phyloP scores from a whole-genome alignment of 163 green algal species.

The Chlamydomonas reinhardtii region DNA sequence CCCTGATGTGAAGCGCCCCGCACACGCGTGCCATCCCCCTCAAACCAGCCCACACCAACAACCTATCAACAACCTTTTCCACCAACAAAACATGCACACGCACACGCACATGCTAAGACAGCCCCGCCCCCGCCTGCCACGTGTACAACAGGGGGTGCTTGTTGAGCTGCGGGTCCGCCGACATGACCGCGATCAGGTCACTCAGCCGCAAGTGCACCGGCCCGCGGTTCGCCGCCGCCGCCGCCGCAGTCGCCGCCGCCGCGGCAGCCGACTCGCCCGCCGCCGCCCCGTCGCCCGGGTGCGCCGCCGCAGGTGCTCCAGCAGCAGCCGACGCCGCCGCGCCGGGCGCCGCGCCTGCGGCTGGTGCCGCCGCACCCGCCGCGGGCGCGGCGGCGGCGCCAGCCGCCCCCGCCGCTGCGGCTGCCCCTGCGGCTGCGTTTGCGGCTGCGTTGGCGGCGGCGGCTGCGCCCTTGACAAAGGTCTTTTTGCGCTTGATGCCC shows the following conservation, averaged over 20 bases:
- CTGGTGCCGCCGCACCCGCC: background rate
- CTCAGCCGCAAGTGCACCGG: conserved; percentile 4
- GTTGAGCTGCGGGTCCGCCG: conserved; percentile 5
- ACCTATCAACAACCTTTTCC: too few species aligned
- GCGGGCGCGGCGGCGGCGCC: background rate
- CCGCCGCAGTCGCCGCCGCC: background rate
- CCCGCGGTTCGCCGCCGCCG: background rate
- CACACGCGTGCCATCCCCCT: too few species aligned
- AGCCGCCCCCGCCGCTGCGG: background rate
- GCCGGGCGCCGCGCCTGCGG: background rate
- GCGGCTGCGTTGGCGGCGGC: background rate
- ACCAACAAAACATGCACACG: too few species aligned
- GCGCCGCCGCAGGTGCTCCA: background rate
- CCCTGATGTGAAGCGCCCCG: too few species aligned
- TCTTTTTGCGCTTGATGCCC: conserved; percentile 47
- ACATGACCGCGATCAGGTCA: conserved; percentile 28
- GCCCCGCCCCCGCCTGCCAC: background rate
- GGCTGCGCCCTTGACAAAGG: conserved; percentile 30
- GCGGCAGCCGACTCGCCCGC: background rate
- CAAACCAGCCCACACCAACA: too few species aligned
- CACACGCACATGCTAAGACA: background rate
- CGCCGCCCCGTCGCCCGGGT: background rate
- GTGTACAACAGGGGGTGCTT: conserved; percentile 42
- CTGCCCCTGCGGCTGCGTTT: background rate
- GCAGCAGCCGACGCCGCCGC: background rate